phyloP scores from a whole-genome alignment of 768 basidiomycete genomes.

The Lentinula raphanica region DNA sequence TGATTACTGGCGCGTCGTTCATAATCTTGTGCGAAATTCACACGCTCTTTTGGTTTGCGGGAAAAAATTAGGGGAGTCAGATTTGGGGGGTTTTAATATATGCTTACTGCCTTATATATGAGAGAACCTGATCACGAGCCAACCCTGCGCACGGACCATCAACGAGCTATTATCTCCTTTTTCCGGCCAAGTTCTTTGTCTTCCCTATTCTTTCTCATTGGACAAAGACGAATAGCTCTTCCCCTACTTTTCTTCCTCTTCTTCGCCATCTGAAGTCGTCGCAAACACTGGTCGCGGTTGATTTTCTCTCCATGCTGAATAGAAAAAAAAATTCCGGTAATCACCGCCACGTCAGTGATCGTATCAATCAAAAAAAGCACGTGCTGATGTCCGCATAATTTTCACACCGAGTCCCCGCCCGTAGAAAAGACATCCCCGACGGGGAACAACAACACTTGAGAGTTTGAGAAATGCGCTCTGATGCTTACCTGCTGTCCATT shows the following conservation, averaged over 20 bases:
- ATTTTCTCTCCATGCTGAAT: constrained; percentile 75
- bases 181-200: constrained; percentile 5
- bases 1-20: constrained; percentile 45
- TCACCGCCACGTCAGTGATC: constrained; percentile 60
- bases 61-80: constrained; percentile 69
- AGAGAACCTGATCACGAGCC: constrained; percentile 1
- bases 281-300: constrained; percentile 87
- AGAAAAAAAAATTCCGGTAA: constrained; percentile 36
- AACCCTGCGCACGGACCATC: constrained; percentile 62
- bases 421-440: constrained; percentile 12
- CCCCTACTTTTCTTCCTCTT: constrained; percentile 39
- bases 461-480: not conserved
- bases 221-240: not conserved
- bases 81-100: constrained; percentile 47
- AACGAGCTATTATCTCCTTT: constrained; percentile 14
- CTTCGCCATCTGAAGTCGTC: constrained; percentile 53
- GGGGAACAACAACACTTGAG: not conserved
- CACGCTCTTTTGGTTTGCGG: constrained; percentile 54
- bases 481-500: constrained; percentile 78
- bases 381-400: too few species aligned
- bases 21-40: constrained; percentile 74
- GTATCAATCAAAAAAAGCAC: constrained; percentile 33
- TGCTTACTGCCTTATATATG: constrained; percentile 53
- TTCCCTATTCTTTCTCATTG: constrained; percentile 10
- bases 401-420: too few species aligned